Evolutionary conservation across 345 rosid species (phyloP).

Genomic region (Brassica rapa): DNA sequence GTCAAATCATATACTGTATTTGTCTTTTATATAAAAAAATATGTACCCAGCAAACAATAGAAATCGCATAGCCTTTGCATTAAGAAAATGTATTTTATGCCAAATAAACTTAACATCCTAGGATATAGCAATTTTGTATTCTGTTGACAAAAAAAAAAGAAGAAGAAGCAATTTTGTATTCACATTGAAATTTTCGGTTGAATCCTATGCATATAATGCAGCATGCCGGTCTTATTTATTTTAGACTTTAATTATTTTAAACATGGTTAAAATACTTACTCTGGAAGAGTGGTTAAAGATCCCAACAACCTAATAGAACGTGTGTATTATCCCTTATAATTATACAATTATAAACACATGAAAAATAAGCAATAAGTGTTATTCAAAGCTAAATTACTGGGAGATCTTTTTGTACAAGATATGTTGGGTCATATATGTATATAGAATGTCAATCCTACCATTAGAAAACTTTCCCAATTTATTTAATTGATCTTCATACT

Average conservation of each 20-base stretch:
- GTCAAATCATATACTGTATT: background rate
- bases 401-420: background rate
- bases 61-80: background rate
- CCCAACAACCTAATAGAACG: slow-evolving; percentile 38
- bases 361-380: background rate
- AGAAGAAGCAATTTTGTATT: background rate
- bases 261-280: slow-evolving; percentile 28
- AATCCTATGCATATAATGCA: background rate
- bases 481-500: no score
- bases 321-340: background rate
- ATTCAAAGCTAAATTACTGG: slow-evolving; percentile 20
- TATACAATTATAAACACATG: background rate
- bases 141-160: background rate
- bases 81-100: background rate
- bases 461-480: background rate
- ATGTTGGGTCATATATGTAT: slow-evolving; percentile 7
- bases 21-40: background rate
- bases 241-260: background rate
- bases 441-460: slow-evolving; percentile 40
- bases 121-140: background rate
- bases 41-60: background rate
- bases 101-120: background rate
- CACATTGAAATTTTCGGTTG: slow-evolving; percentile 11
- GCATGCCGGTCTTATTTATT: slow-evolving; percentile 6
- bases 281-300: slow-evolving; percentile 38